Evolutionary conservation across 305 asterid genomes (phyloP).

Genomic region (Fraxinus paxiana): DNA sequence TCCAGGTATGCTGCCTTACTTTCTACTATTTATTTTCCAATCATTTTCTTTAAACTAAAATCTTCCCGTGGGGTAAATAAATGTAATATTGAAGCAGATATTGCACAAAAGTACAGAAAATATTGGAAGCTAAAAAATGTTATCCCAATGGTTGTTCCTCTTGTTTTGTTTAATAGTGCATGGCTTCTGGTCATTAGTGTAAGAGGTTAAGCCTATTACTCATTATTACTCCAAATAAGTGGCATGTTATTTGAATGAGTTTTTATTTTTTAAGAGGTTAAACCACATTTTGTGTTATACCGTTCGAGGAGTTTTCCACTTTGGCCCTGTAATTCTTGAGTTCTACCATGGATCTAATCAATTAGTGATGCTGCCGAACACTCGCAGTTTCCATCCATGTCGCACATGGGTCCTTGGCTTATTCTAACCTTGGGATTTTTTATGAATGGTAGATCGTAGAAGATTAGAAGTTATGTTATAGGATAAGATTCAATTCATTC

Average conservation of each 20-base stretch:
- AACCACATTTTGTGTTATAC: not conserved
- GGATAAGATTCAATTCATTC: slow-evolving; percentile 3
- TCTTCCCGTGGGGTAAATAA: slow-evolving; percentile 8
- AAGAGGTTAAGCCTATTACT: slow-evolving; percentile 4
- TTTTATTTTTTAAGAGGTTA: not conserved
- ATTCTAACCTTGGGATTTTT: slow-evolving; percentile 11
- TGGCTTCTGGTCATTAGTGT: slow-evolving; percentile 9
- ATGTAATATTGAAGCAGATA: slow-evolving; percentile 13
- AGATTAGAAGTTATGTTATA: not conserved
- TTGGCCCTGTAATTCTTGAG: not conserved
- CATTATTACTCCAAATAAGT: not conserved
- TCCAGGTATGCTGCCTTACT: slow-evolving; percentile 60
- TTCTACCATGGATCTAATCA: not conserved
- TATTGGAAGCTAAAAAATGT: slow-evolving; percentile 2
- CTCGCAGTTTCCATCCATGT: not conserved
- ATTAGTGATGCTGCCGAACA: not conserved
- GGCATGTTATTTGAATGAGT: not conserved
- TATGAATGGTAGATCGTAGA: slow-evolving; percentile 6
- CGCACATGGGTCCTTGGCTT: slow-evolving; percentile 9
- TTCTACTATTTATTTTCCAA: slow-evolving; percentile 9
- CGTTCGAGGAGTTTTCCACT: not conserved
- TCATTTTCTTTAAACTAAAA: slow-evolving; percentile 17
- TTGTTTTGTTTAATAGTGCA: slow-evolving; percentile 2
- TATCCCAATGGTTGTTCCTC: not conserved
- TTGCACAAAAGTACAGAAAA: slow-evolving; percentile 1